Conservation (phyloP, 441 rosid genomes). For the Bocquillonia castaneifolia region DNA sequence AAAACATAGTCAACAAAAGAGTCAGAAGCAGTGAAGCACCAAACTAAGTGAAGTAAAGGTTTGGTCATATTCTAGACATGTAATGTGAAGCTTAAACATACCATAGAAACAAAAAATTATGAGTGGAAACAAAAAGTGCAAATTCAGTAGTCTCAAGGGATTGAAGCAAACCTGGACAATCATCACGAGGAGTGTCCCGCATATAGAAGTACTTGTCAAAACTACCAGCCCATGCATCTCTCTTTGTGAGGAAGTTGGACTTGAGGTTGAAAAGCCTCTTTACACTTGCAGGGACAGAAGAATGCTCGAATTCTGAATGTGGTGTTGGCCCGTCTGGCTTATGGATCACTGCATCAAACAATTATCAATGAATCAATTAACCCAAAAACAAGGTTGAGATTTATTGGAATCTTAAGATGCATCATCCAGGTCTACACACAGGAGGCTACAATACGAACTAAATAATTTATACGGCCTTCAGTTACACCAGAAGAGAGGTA, state of each 20-base stretch:
- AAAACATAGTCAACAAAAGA: too few species aligned
- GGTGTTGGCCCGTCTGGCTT: conserved; percentile 36
- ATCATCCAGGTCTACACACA: neutral
- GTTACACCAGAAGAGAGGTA: too few species aligned
- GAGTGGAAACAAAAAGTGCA: neutral
- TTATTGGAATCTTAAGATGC: neutral
- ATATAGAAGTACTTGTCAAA: conserved; percentile 61
- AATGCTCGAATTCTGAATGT: conserved; percentile 72
- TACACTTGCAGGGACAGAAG: conserved; percentile 82
- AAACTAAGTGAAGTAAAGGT: neutral
- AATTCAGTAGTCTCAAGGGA: neutral
- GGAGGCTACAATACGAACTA: too few species aligned
- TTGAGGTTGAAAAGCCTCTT: conserved; percentile 76
- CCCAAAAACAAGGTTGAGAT: too few species aligned
- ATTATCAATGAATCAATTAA: neutral
- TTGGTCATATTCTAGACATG: neutral
- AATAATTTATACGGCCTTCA: too few species aligned
- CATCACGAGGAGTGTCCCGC: conserved; percentile 75
- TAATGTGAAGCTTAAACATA: neutral
- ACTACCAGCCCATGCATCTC: conserved; percentile 98
- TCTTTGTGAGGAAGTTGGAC: conserved; percentile 77
- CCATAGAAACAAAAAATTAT: neutral
- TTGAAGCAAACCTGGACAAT: conserved; percentile 72
- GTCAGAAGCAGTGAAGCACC: too few species aligned
- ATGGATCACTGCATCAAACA: conserved; percentile 29